phyloP scores from a whole-genome alignment of 2,329 filamentous ascomycete genomes.

The Phaeosphaeriaceae sp. region DNA sequence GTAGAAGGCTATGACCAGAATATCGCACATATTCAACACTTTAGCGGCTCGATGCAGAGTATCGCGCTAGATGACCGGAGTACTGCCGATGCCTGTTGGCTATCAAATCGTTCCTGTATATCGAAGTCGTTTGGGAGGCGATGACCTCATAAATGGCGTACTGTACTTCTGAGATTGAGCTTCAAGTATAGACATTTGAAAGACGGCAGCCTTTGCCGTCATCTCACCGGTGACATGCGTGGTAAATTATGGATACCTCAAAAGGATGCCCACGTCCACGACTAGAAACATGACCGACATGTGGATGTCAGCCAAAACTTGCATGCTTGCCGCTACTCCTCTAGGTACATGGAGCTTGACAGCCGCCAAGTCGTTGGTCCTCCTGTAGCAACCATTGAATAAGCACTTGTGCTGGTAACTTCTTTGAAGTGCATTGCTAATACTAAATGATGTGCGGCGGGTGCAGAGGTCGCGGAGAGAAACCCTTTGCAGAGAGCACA shows the following conservation, averaged over 20 bases:
- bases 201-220: background rate
- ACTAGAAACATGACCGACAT: background rate
- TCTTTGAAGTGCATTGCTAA: background rate
- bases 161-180: background rate
- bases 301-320: background rate
- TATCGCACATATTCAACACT: conserved; percentile 4
- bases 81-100: background rate
- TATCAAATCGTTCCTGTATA: background rate
- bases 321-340: background rate
- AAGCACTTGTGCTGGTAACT: background rate
- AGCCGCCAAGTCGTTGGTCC: background rate
- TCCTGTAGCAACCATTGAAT: background rate
- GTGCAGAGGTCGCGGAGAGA: background rate
- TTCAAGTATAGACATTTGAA: background rate
- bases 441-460: background rate
- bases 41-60: background rate
- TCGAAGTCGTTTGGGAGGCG: background rate
- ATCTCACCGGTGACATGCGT: background rate
- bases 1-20: background rate
- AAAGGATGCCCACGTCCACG: background rate
- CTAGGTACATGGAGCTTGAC: background rate
- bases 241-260: background rate
- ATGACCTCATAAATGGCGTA: background rate
- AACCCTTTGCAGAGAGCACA: background rate
- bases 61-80: background rate